Evolutionary conservation across 2,329 filamentous ascomycete genomes (phyloP), one percentile per base, ranked within the genome.

Genomic region (Fusarium mangiferae): DNA sequence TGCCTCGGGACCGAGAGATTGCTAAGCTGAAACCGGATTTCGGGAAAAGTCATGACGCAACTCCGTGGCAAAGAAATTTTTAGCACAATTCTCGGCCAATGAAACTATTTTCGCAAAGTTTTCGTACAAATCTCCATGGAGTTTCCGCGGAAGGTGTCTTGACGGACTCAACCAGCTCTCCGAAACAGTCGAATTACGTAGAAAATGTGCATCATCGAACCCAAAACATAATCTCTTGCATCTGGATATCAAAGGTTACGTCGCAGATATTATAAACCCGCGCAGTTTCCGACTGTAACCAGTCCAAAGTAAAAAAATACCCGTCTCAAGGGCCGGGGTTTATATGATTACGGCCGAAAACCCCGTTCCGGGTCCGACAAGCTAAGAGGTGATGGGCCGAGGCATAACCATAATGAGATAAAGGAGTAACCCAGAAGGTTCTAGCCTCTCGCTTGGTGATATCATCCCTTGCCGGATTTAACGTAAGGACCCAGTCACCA

Each of bases 281-380:
- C 13, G 14, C 46, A 30, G 41, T 38, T 52, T 15, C 36, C 15
- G 26, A 30, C 10, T 28, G 33, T 36, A 20, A 44, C 24, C 24
- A 39, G 24, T 28, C 20, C 20, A 28, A 41, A 36, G 33, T 15
- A 18, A 15, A n/a, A 20, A 33, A 46, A 39, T 26, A 20, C 6
- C 11, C 9, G 22, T 55, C 18, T 30, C 14, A n/a, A 28, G 30
- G 33, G 24, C 57, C 71, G 71, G 62, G 57, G 45, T 72, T 73
- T 57, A 24, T 22, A 39, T 39, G n/a, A 17, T 51, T 55, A 68
- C 71, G 71, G 71, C 71, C 71, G 71, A 74, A 74, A 74, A 49
- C 35, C 36, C 66, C 57, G 67, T 38, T 38, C 49, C 71, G 71
- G 71, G 66, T 64, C 71, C 71, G 71, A 72, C n/a, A 38, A 12